Base-by-base conservation (phyloP, 805 yeast genomes). In the Lipomyces spencermartinsiae region DNA sequence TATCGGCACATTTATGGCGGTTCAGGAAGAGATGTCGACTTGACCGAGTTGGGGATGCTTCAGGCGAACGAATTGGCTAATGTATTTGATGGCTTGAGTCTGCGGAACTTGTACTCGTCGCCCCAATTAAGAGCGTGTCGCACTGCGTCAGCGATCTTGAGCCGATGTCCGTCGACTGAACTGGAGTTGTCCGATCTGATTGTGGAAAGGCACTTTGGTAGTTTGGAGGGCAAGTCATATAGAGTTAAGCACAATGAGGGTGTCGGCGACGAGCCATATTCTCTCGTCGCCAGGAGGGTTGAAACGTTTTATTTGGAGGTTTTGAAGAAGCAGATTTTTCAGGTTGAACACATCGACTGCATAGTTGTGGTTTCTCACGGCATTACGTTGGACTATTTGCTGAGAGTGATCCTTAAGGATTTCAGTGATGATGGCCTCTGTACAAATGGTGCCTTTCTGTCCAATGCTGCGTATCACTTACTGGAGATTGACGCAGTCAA, bases 351-450 rank as follows among this genome's bases (percentile, higher is more conserved):
- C 33, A 22, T 10, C 9, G 68, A 62, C 25, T 62, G 61, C 22
- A 58, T 68, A 12, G 59, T 66, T 9, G 60, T 68, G 10, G 71
- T 68, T 10, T 68, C 71, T 16, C 71, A 68, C 25, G 71, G 71
- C 14, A 22, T 58, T 43, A 51, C 64, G 25, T 16, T 63, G 1
- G 29, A 43, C 31, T 54, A 51, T 56, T 19, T 68, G 55, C 39
- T 68, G 39, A 54, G 37, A 8, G 58, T 59, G 31, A 51, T 67
- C 14, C 19, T 58, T 7, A 19, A 57, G 7, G 68, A 62, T 25
- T 49, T 64, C 33, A 43, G 22, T 22, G 29, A 29, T 29, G 10
- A 19, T 1, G 22, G 31, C 22, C 31, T 33, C 12, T n/a, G 31
- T 5, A 19, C 14, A 9, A 19, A 19, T 10, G 55, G 19, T 31